phyloP scores from a whole-genome alignment of 1,284 basidiomycete genomes.

The Fomitiporia mediterranea region DNA sequence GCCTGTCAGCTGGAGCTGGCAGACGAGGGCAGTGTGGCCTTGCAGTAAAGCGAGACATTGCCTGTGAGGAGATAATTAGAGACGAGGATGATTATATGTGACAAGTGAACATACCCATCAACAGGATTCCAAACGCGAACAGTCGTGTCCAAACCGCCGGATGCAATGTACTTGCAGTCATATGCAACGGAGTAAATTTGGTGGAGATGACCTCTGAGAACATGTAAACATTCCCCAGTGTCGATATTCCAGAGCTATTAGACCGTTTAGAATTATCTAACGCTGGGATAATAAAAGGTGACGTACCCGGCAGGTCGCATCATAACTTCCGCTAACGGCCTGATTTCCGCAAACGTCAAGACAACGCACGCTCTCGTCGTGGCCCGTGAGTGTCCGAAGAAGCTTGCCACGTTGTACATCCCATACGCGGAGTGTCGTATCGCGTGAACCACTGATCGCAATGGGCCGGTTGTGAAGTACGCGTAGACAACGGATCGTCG shows the following conservation, averaged over 20 bases:
- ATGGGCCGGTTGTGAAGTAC: slow-evolving; percentile 85
- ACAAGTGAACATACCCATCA: slow-evolving; percentile 54
- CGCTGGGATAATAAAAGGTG: not conserved
- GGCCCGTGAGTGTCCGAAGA: slow-evolving; percentile 73
- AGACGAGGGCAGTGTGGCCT: slow-evolving; percentile 93
- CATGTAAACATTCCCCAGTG: slow-evolving; percentile 80
- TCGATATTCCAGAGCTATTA: slow-evolving; percentile 78
- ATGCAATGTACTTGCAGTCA: slow-evolving; percentile 81
- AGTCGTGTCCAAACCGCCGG: slow-evolving; percentile 88
- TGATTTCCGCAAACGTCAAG: slow-evolving; percentile 81
- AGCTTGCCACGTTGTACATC: slow-evolving; percentile 78
- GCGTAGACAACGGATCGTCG: slow-evolving; percentile 89
- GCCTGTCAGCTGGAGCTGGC: slow-evolving; percentile 82
- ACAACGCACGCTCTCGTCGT: slow-evolving; percentile 81
- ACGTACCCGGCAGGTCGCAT: slow-evolving; percentile 75
- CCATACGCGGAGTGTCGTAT: slow-evolving; percentile 88
- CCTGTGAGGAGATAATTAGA: slow-evolving; percentile 35
- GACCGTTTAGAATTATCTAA: slow-evolving; percentile 9
- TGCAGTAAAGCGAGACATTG: slow-evolving; percentile 83
- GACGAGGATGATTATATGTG: slow-evolving; percentile 8
- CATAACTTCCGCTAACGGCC: slow-evolving; percentile 89
- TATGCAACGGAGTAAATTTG: slow-evolving; percentile 95
- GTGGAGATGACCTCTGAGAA: slow-evolving; percentile 85
- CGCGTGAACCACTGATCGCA: slow-evolving; percentile 87
- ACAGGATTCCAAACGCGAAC: slow-evolving; percentile 85